Evolutionary conservation across 257 asterid genomes (phyloP).

Genomic region (Nicotiana sylvestris): DNA sequence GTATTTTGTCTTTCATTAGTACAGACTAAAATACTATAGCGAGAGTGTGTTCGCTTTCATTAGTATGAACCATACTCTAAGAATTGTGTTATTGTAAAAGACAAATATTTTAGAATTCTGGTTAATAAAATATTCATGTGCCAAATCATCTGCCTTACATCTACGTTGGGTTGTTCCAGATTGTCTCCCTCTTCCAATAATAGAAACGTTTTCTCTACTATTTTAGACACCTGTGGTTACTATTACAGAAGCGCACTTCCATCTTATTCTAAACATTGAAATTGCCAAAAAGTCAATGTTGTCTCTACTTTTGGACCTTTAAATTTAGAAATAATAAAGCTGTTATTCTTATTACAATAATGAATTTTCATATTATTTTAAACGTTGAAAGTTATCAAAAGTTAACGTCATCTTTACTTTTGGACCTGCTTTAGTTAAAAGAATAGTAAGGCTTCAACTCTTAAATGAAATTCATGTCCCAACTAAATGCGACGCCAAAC

Average conservation of each 20-base stretch:
- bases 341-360: too few species aligned
- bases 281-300: too few species aligned
- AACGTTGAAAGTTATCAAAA: too few species aligned
- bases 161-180: background rate
- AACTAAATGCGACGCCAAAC: too few species aligned
- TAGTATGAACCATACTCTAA: background rate
- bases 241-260: constrained; percentile 1
- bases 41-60: background rate
- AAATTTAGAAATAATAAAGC: too few species aligned
- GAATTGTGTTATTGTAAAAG: background rate
- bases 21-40: background rate
- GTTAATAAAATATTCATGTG: background rate
- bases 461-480: too few species aligned
- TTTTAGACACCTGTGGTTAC: background rate
- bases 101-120: background rate
- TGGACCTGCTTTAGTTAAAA: too few species aligned
- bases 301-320: too few species aligned
- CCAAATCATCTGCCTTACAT: background rate
- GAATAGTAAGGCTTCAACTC: too few species aligned
- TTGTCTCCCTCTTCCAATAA: background rate
- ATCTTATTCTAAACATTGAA: background rate
- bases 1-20: background rate
- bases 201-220: background rate
- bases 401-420: too few species aligned
- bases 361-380: too few species aligned